Conservation (phyloP, 371 early-diverging fungal species). For the Chytridium lagenaria region DNA sequence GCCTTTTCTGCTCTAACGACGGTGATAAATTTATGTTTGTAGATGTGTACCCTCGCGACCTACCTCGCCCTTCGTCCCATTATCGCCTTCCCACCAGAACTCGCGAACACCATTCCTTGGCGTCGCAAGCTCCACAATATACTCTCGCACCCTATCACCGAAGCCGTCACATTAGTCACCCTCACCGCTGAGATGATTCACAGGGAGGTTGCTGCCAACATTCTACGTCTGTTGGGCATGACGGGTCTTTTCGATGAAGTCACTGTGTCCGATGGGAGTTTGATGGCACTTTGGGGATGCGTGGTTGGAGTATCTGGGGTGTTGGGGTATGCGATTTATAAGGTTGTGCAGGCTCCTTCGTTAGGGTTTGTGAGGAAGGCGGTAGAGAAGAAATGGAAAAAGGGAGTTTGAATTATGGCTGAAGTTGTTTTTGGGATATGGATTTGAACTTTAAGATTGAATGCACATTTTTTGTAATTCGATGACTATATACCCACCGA, state of each 20-base stretch:
- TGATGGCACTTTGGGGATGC: conserved; percentile 23
- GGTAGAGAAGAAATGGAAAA: conserved; percentile 29
- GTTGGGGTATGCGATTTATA: conserved; percentile 20
- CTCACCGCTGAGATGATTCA: conserved; percentile 32
- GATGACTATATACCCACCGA: too few species aligned
- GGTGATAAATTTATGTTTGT: too few species aligned
- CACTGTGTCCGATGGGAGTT: conserved; percentile 18
- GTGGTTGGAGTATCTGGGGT: conserved; percentile 11
- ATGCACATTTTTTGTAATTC: too few species aligned
- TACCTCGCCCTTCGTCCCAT: conserved; percentile 33
- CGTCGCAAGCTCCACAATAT: conserved; percentile 26
- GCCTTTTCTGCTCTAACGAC: neutral
- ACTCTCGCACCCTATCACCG: conserved; percentile 27
- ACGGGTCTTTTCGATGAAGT: neutral
- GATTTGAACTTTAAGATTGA: too few species aligned
- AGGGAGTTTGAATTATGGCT: too few species aligned
- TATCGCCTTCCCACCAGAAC: conserved; percentile 28
- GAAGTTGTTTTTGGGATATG: too few species aligned
- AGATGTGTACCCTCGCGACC: conserved; percentile 28
- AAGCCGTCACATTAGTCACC: conserved; percentile 23
- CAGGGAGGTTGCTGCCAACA: conserved; percentile 17
- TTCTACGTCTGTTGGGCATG: conserved; percentile 1
- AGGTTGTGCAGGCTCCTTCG: conserved; percentile 25
- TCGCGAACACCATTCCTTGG: conserved; percentile 17
- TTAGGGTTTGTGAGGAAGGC: conserved; percentile 13